Conservation (phyloP, 176 grass and related monocot genomes). For the Areca catechu region DNA sequence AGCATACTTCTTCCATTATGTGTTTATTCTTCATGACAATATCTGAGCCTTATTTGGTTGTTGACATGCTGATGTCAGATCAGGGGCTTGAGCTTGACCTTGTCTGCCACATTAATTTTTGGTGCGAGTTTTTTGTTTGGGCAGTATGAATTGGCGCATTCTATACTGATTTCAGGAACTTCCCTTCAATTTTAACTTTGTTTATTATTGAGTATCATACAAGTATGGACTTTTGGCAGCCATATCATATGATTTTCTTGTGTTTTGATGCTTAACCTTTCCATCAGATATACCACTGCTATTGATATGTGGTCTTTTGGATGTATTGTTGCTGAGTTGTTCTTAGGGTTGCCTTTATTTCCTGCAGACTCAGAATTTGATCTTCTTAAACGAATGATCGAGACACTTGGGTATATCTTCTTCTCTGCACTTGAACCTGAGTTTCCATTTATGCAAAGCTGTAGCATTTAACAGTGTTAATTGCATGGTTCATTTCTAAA, state of each 20-base stretch:
- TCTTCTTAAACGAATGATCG: conserved; percentile 81
- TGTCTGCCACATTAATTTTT: too few relatives aligned
- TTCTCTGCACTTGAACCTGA: neutral
- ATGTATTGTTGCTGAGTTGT: conserved; percentile 88
- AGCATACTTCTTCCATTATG: neutral
- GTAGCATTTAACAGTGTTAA: too few relatives aligned
- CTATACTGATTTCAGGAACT: too few relatives aligned
- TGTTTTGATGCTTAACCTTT: conserved; percentile 47
- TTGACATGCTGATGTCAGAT: neutral
- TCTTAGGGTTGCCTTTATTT: conserved; percentile 94
- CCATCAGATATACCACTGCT: conserved; percentile 75
- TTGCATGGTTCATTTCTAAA: too few relatives aligned
- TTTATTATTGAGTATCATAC: neutral
- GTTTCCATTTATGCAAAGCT: too few relatives aligned
- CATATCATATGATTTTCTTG: conserved; percentile 13
- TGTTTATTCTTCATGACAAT: neutral
- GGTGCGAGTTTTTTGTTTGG: too few relatives aligned
- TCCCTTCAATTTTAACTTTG: too few relatives aligned
- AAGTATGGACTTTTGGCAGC: conserved; percentile 10
- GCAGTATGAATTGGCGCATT: too few relatives aligned
- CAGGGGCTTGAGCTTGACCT: too few relatives aligned
- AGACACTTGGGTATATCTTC: conserved; percentile 66
- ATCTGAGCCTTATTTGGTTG: neutral
- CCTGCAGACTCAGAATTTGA: conserved; percentile 94
- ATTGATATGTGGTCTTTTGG: conserved; percentile 99